Evolutionary conservation across 1,139 yeast species (phyloP).

Genomic region (Sugiyamaella xylanicola): DNA sequence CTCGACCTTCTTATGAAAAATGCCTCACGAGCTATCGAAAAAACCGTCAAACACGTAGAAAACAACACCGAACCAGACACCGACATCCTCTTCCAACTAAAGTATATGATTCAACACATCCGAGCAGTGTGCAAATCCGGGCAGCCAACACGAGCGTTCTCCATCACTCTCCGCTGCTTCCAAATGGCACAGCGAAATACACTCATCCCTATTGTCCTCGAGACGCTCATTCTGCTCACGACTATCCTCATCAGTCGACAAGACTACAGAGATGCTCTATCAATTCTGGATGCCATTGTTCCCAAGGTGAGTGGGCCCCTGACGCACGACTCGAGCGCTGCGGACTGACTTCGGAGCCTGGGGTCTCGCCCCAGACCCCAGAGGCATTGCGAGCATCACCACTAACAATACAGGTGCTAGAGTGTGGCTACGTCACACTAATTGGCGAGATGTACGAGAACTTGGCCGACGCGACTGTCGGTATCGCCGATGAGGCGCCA

Average conservation of each 20-base stretch:
- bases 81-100: constrained; percentile 33
- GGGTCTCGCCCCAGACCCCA: background rate
- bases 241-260: constrained; percentile 29
- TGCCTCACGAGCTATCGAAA: constrained; percentile 25
- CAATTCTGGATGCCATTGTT: constrained; percentile 33
- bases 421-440: constrained; percentile 29
- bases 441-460: constrained; percentile 32
- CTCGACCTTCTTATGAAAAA: constrained; percentile 30
- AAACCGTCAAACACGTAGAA: constrained; percentile 23
- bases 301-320: constrained; percentile 28
- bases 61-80: constrained; percentile 22
- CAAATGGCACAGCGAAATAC: constrained; percentile 31
- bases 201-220: constrained; percentile 31
- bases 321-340: too few relatives aligned
- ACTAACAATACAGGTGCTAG: constrained; percentile 26
- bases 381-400: background rate
- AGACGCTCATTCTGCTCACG: constrained; percentile 34
- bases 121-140: constrained; percentile 29
- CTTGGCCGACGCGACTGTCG: constrained; percentile 31
- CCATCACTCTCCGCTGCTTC: constrained; percentile 30
- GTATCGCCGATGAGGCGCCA: background rate
- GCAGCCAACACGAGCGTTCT: constrained; percentile 31
- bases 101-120: constrained; percentile 31
- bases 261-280: constrained; percentile 32
- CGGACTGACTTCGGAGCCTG: constrained; percentile 5